Evolutionary conservation across 2,329 filamentous ascomycete species (phyloP), one percentile per base, ranked within the genome.

Genomic region (Venturia asperata): DNA sequence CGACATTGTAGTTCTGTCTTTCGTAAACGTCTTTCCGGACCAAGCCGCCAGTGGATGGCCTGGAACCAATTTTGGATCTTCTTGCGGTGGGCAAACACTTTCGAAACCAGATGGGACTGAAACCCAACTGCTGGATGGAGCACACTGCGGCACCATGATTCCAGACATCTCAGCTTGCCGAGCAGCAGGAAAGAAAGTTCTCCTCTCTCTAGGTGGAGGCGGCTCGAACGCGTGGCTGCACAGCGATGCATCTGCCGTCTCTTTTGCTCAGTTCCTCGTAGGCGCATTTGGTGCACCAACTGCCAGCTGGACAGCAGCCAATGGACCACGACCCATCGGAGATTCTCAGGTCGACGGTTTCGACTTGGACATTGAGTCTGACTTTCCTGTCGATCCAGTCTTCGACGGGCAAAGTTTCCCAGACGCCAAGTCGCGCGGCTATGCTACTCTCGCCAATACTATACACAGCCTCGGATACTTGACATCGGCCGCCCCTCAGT

Each of bases 1-100:
- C 66, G 83, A 85, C 67, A 81, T 85, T 61, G 81, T 86, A 71
- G 81, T 80, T 67, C 72, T 85, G 66, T 82, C 75, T 4, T 86
- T 85, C 68, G 75, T 86, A 65, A 82, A 82, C 68, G 68, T 74
- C 47, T 85, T 85, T 69, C 83, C 83, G 0, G 75, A 79, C 63
- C 75, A 78, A 58, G 70, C 71, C 39, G 67, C 71, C 21, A 77
- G 75, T 47, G 79, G 77, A 43, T 83, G 77, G 67, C 83, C 83
- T 5, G 78, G 77, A 13, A 80, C 77, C 15, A 84, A 85, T 74
- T 85, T 85, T 70, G 83, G 80, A 67, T 83, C 82, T 69, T 81
- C 82, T 52, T 85, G 83, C 68, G 76, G 76, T 67, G 75, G 73
- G 9, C 66, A 69, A 17, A 72, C 72, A 9, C 82, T 78, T 69